Conservation (phyloP, 2,329 filamentous ascomycete genomes). For the Microdochium paspali region DNA sequence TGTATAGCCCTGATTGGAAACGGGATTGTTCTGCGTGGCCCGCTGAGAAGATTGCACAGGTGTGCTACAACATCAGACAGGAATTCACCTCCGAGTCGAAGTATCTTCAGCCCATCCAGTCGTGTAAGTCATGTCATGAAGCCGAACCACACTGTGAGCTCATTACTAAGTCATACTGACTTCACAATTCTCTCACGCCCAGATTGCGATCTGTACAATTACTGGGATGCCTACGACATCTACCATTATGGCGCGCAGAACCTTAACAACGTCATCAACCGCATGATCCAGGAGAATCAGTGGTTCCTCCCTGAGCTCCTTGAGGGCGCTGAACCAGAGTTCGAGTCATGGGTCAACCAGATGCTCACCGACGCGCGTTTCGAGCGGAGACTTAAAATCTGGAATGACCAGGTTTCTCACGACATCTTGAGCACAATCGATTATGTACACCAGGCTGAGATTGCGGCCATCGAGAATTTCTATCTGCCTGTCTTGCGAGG, state of each 20-base stretch:
- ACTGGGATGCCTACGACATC: slow-evolving; percentile 38
- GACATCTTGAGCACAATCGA: slow-evolving; percentile 11
- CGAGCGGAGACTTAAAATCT: slow-evolving; percentile 9
- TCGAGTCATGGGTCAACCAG: slow-evolving; percentile 9
- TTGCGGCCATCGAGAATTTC: slow-evolving; percentile 6
- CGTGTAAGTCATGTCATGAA: neutral
- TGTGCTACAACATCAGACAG: slow-evolving; percentile 8
- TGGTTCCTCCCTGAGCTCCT: slow-evolving; percentile 18
- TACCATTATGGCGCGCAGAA: slow-evolving; percentile 37
- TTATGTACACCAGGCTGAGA: slow-evolving; percentile 4
- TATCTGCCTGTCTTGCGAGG: slow-evolving; percentile 7
- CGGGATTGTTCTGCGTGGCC: slow-evolving; percentile 25
- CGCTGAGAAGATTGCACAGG: slow-evolving; percentile 21
- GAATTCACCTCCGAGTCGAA: slow-evolving; percentile 6
- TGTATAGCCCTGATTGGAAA: slow-evolving; percentile 18
- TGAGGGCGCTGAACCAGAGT: slow-evolving; percentile 10
- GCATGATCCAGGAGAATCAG: slow-evolving; percentile 29
- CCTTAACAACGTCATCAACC: slow-evolving; percentile 34
- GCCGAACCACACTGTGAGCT: slow-evolving; percentile 11
- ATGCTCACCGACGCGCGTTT: slow-evolving; percentile 4
- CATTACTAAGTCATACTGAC: neutral
- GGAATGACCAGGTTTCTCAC: slow-evolving; percentile 4
- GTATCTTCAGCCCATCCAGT: slow-evolving; percentile 4
- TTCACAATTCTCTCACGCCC: neutral
- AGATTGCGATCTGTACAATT: slow-evolving; percentile 32